Base-by-base conservation (phyloP, 2,329 filamentous ascomycete species). In the Beauveria pseudobassiana region DNA sequence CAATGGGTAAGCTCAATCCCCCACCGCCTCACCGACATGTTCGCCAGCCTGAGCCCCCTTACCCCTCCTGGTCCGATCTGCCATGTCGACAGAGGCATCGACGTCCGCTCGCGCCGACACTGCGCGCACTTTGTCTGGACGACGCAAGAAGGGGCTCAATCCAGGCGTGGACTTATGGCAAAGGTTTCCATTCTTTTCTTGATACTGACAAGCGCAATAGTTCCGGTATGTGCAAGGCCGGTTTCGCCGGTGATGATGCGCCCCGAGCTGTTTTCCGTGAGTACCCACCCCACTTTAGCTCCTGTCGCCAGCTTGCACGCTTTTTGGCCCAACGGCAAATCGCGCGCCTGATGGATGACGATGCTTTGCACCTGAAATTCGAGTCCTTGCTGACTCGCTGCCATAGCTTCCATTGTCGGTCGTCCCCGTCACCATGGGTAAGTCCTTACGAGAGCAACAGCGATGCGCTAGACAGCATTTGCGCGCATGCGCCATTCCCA, bases 211-310 rank as follows among this genome's bases (percentile, higher is more conserved):
- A 69, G 62, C 69, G 40, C 64, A 74, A 67, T 79, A 98, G 93
- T 89, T 98, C 95, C 82, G 95, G 95, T 88, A 98, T 99, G 95
- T 99, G 95, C 86, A 99, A 99, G 87, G 95, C 95, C 89, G 95
- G 95, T 93, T 99, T 99, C 84, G 95, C 95, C 86, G 95, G 95
- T 93, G 95, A 99, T 78, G 95, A 99, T 90, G 95, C 95, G 83
- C 95, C 95, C 79, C 89, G 95, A 87, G 95, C 95, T 83, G 95
- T 99, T 79, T 99, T 99, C 88, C 95, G 93, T 98, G 90, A 96
- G 93, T 74, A 61, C 59, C 75, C 76, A 61, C 59, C 75, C 76
- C 75, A 72, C 74, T 73, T 73, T 67, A 66, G 64, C 68, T 68
- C 67, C 69, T 48, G 12, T 56, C 56, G 45, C 56, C 56, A 46